phyloP scores from a whole-genome alignment of 495 filamentous ascomycete genomes.

The Aspergillus coremiiformis region DNA sequence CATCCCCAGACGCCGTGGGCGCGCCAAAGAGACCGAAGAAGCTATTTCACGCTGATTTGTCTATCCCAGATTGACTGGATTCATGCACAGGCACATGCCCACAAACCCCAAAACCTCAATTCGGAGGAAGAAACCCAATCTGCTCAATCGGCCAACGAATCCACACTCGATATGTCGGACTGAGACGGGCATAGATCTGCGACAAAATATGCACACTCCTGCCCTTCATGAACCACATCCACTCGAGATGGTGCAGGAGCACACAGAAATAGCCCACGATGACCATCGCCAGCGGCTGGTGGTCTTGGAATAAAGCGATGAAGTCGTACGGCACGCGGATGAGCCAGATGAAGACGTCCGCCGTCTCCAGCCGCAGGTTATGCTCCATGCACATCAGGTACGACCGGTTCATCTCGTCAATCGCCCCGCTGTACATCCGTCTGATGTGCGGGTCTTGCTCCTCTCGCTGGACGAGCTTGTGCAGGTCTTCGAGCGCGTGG shows the following conservation, averaged over 20 bases:
- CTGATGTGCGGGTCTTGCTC: neutral
- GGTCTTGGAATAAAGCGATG: constrained; percentile 12
- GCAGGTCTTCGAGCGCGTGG: neutral
- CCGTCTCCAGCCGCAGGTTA: constrained; percentile 11
- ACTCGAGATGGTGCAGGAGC: constrained; percentile 18
- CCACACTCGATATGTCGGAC: constrained; percentile 15
- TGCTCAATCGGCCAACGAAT: constrained; percentile 20
- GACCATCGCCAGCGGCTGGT: constrained; percentile 20
- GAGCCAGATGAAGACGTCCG: constrained; percentile 21
- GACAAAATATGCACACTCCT: constrained; percentile 18
- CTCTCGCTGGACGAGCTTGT: neutral
- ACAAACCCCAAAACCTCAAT: too few species aligned
- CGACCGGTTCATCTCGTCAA: neutral
- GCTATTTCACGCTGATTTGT: too few species aligned
- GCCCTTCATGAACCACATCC: constrained; percentile 32
- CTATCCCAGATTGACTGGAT: too few species aligned
- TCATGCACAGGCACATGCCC: too few species aligned
- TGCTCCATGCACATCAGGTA: constrained; percentile 7
- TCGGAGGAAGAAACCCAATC: neutral
- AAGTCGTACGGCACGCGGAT: constrained; percentile 20
- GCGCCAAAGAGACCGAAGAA: too few species aligned
- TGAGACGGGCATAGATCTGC: constrained; percentile 15
- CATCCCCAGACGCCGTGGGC: too few species aligned
- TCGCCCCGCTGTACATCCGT: neutral
- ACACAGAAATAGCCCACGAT: constrained; percentile 27